phyloP scores from a whole-genome alignment of 768 basidiomycete genomes.

The Pholiota microspora region DNA sequence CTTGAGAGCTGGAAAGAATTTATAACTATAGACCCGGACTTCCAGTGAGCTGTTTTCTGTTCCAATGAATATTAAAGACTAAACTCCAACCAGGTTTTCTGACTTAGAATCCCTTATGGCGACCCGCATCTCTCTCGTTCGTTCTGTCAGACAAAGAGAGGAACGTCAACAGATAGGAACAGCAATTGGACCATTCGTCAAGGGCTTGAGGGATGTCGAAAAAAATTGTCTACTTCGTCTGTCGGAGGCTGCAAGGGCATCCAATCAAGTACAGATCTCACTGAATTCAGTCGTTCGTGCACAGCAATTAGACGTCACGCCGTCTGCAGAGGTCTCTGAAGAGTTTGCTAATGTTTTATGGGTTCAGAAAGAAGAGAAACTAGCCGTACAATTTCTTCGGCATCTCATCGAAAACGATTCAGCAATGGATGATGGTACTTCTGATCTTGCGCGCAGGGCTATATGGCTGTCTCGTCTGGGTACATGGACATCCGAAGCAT shows the following conservation, averaged over 20 bases:
- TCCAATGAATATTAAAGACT: constrained; percentile 5
- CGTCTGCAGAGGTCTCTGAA: constrained; percentile 55
- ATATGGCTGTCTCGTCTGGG: constrained; percentile 72
- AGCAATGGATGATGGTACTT: not conserved
- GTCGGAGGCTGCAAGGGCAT: constrained; percentile 67
- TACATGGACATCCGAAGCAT: constrained; percentile 87
- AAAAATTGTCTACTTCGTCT: constrained; percentile 68
- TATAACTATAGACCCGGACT: constrained; percentile 46
- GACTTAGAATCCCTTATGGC: constrained; percentile 78
- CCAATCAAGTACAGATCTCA: constrained; percentile 74
- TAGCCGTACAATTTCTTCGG: constrained; percentile 76
- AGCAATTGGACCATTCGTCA: constrained; percentile 51
- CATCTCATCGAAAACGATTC: constrained; percentile 21
- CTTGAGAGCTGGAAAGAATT: constrained; percentile 40
- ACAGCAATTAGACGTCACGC: constrained; percentile 49
- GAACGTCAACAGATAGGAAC: constrained; percentile 77
- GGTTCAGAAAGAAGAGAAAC: constrained; percentile 79
- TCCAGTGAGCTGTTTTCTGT: constrained; percentile 49
- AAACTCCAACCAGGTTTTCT: constrained; percentile 51
- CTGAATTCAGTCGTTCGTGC: constrained; percentile 83
- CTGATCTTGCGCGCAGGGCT: constrained; percentile 28
- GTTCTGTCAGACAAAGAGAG: constrained; percentile 66
- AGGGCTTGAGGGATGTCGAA: constrained; percentile 56
- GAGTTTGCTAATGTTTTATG: constrained; percentile 93
- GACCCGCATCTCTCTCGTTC: constrained; percentile 79